Evolutionary conservation across 805 yeast genomes (phyloP).

Genomic region (Blastobotrys robertii): DNA sequence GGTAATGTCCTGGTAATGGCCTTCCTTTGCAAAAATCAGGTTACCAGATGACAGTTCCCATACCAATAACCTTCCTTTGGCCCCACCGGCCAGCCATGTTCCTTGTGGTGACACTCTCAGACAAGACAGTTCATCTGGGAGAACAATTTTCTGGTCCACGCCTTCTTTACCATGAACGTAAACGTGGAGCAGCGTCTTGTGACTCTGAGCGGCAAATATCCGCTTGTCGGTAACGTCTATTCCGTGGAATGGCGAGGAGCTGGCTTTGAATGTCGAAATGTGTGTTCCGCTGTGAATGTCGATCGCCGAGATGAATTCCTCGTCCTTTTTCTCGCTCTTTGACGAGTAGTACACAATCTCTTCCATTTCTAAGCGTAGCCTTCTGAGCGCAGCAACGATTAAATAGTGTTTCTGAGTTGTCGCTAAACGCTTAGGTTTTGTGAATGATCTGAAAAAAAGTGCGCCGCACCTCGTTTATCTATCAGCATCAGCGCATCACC

Average conservation of each 20-base stretch:
- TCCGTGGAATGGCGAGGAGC: constrained; percentile 38
- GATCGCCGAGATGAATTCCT: constrained; percentile 9
- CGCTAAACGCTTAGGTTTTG: too few relatives aligned
- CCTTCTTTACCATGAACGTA: constrained; percentile 60
- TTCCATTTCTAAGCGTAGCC: constrained; percentile 22
- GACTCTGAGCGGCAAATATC: constrained; percentile 55
- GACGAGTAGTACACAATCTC: constrained; percentile 18
- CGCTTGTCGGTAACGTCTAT: constrained; percentile 41
- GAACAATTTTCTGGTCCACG: constrained; percentile 68
- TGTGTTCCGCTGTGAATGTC: constrained; percentile 35
- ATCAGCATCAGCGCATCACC: too few relatives aligned
- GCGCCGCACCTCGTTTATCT: too few relatives aligned
- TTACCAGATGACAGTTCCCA: constrained; percentile 83
- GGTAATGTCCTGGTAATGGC: constrained; percentile 73
- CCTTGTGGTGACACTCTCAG: constrained; percentile 36
- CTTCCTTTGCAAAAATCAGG: constrained; percentile 60
- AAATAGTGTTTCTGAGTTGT: too few relatives aligned
- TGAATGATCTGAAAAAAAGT: too few relatives aligned
- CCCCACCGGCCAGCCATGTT: constrained; percentile 54
- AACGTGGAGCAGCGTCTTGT: constrained; percentile 65
- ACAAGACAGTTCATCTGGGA: constrained; percentile 69
- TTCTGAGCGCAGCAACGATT: too few relatives aligned
- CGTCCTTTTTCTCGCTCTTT: constrained; percentile 3
- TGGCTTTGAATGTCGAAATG: constrained; percentile 39
- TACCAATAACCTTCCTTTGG: constrained; percentile 64